Base-by-base conservation (phyloP, 192 early-diverging fungal species). In the Ambispora gerdemannii region DNA sequence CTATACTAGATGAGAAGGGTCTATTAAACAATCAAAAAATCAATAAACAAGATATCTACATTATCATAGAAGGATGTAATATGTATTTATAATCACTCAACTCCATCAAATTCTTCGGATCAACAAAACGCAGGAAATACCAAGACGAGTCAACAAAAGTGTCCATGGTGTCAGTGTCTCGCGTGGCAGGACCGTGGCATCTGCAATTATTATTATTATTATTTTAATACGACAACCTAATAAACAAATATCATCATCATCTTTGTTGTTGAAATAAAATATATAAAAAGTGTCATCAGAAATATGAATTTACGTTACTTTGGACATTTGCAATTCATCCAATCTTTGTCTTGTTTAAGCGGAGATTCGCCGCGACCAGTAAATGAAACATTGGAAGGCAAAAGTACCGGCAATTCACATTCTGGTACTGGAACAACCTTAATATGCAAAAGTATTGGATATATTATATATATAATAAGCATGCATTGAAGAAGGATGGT, bases 101-200 rank as follows among this genome's bases (percentile, higher is more conserved):
- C 38, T 50, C 34, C 0, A n/a, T 15, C 13, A 47, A 56, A 77
- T 95, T 96, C 15, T 89, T 75, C 1, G 94, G 81, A 71, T 96
- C 95, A 0, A 87, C 71, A 70, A 84, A 95, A 52, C 96, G 82
- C 74, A 98, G 78, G 83, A 90, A 98, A 71, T 98, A 98, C 95
- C 95, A 98, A 0, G 96, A 91, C 3, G 94, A 96, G 72, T 98
- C 96, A 7, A 98, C 91, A 85, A 98, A 98, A 2, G 96, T 98
- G 72, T 98, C 96, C 87, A 98, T 94, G 2, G 96, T 96, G 65
- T 98, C 96, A 15, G 90, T 88, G 47, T 96, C 96, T 33, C 91
- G 83, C 62, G 79, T 80, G 8, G 94, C 93, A 2, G 88, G 74
- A 27, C 84, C 82, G 25, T 82, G 71, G 63, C 93, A 95, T 68